Base-by-base conservation (phyloP, 2,329 filamentous ascomycete species). In the Drechslera avenae region DNA sequence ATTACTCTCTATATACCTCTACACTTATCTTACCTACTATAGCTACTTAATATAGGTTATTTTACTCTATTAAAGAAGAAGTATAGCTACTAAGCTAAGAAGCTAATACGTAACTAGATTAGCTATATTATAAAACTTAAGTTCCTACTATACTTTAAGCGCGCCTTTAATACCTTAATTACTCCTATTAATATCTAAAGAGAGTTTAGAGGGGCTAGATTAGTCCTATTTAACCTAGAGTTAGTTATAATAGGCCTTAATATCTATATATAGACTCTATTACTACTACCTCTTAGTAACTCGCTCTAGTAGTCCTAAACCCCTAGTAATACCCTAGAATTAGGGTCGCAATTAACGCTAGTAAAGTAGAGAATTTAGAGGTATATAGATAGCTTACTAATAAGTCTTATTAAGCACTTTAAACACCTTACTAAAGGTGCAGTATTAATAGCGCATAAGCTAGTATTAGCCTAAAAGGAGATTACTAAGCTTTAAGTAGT, bases 61-160 rank as follows among this genome's bases (percentile, higher is more conserved):
- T 35, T 40, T 18, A 21, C 19, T 21, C 19, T 7, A 4, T 46
- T 52, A 16, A 56, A 56, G 49, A 6, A 23, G 17, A 54, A 52
- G 50, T 74, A 75, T 46, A 39, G 66, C 65, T 21, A 35, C 37
- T n/a, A 53, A 33, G 50, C 32, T n/a, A 23, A 53, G n/a, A n/a
- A n/a, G n/a, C n/a, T n/a, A n/a, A n/a, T n/a, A n/a, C n/a, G n/a
- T n/a, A n/a, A n/a, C n/a, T n/a, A 16, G 49, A 67, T 72, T 31
- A 68, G 55, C 46, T 56, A 71, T 39, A 45, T 45, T n/a, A 36
- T 14, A 18, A 45, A 45, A 13, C n/a, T 31, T 32, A 10, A 46
- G 42, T 46, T 46, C 10, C 17, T 42, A 32, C 4, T 32, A 32
- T 5, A 5, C n/a, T 32, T 32, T 32, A 32, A 3, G 10, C 30